phyloP scores from a whole-genome alignment of 2,329 filamentous ascomycete genomes.

The Penicillium glabrum region DNA sequence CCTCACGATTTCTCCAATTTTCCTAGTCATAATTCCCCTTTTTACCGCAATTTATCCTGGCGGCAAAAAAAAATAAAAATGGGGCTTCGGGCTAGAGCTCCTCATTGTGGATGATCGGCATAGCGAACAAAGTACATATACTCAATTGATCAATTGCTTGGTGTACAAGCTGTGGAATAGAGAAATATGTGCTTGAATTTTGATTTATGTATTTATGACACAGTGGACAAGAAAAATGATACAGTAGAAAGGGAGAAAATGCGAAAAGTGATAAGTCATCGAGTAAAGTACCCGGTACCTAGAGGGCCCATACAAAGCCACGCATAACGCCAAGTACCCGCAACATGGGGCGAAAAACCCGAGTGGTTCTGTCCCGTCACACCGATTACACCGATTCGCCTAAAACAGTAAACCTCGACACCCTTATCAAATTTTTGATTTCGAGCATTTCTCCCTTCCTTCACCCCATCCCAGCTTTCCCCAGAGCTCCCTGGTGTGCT shows the following conservation, averaged over 20 bases:
- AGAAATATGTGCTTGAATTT: neutral
- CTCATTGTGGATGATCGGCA: neutral
- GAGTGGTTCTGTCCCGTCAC: neutral
- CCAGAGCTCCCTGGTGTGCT: slow-evolving; percentile 16
- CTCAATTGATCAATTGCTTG: neutral
- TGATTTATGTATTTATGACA: no score
- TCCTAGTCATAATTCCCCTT: neutral
- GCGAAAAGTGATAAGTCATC: neutral
- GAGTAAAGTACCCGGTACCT: neutral
- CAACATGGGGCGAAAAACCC: neutral
- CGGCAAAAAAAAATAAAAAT: slow-evolving; percentile 7
- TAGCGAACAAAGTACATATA: neutral
- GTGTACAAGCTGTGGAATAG: neutral
- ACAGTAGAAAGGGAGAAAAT: neutral
- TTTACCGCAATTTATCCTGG: neutral
- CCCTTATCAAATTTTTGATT: slow-evolving; percentile 23
- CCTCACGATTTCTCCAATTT: slow-evolving; percentile 23
- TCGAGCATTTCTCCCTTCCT: slow-evolving; percentile 9
- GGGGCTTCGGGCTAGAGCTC: neutral
- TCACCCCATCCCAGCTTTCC: slow-evolving; percentile 8
- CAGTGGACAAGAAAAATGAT: neutral
- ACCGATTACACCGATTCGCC: slow-evolving; percentile 36
- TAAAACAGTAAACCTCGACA: slow-evolving; percentile 29
- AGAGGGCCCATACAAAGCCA: neutral
- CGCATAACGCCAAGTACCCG: neutral